Evolutionary conservation across 371 early-diverging fungal species (phyloP), one percentile per base, ranked within the genome.

Genomic region (Rhizomucor miehei): DNA sequence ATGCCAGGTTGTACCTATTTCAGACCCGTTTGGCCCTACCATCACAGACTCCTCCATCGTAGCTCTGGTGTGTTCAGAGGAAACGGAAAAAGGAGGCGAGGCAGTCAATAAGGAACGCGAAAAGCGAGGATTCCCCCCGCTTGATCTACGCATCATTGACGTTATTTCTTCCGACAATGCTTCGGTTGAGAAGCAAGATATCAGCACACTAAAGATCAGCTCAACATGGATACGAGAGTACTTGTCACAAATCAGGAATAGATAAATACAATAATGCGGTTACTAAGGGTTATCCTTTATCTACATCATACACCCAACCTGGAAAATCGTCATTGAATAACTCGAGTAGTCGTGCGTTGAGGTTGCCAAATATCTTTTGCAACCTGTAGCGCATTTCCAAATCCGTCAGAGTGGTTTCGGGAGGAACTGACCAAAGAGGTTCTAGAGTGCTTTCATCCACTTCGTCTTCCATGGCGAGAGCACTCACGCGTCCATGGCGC

Each of bases 1-100:
- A 20, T 46, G 6, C 40, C 29, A 48, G 35, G 49, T 57, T 1
- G 56, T 66, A 20, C 56, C 64, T 0, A 64, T 64, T 20, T 54
- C 52, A 29, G 97, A 98, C 61, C 87, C 86, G 0, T 94, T 83
- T 66, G 98, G 98, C 0, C 98, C 98, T 0, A 93, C 97, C 1
- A 80, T 84, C 2, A 81, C 82, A 0, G 92, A 91, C 44, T 61
- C 86, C 0, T 69, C 80, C 0, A 77, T 96, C 21, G 80, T 88
- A 47, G 92, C 89, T 0, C 62, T 98, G 16, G 93, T 94, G 10
- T 91, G 90, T n/a, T 93, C 95, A 6, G 70, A 80, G 23, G 98
- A 98, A 60, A 97, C 98, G 0, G 52, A 81, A 36, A 62, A 70
- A 11, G 95, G 94, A 12, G 91, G 92, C 14, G 75, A 78, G 44